Base-by-base conservation (phyloP, 23 red algal genomes). In the Pyropia yezoensis region DNA sequence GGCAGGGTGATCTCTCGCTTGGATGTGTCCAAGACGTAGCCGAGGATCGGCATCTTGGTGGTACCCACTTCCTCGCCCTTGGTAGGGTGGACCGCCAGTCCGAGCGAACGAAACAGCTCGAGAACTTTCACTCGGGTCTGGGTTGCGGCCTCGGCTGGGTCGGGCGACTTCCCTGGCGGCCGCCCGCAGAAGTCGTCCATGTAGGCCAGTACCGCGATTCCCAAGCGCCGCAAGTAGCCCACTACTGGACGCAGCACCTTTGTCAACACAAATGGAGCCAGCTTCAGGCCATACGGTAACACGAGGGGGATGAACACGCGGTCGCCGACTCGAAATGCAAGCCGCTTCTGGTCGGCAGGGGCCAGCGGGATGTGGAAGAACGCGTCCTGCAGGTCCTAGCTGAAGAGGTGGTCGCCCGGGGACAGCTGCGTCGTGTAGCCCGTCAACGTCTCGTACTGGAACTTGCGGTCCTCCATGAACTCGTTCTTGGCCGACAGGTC, bases 321-420 rank as follows among this genome's bases (percentile, higher is more conserved):
- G 14, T 62, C 49, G 16, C 49, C 65, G 3, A 69, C 59, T 8
- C 56, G 54, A 57, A 80, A 80, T 8, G 70, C 26, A 53, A 80
- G 70, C 76, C 76, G 70, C 54, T 66, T 68, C 24, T 66, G 27
- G 27, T 70, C 70, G 27, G 14, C 21, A 3, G 76, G 76, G 18
- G 22, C n/a, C 20, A 80, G 50, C 0, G 53, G 33, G 64, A 80
- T 70, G 22, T 80, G 64, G 18, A 39, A 19, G 64, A 70, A 80
- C 3, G 65, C 65, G 50, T 70, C 62, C 18, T 23, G 32, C 22
- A 70, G 69, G 3, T 70, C 76, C 51, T 61, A 69, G 16, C 53
- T 60, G 18, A 70, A 19, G 23, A 70, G 30, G 47, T 69, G 52
- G 51, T 80, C 64, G 11, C 20, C 24, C 19, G 24, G 45, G n/a